These are phyloP conservation scores for Metarhizium album DNA, from an alignment of 2,329 filamentous ascomycete genomes.

Conservation along the genomic window DNA sequence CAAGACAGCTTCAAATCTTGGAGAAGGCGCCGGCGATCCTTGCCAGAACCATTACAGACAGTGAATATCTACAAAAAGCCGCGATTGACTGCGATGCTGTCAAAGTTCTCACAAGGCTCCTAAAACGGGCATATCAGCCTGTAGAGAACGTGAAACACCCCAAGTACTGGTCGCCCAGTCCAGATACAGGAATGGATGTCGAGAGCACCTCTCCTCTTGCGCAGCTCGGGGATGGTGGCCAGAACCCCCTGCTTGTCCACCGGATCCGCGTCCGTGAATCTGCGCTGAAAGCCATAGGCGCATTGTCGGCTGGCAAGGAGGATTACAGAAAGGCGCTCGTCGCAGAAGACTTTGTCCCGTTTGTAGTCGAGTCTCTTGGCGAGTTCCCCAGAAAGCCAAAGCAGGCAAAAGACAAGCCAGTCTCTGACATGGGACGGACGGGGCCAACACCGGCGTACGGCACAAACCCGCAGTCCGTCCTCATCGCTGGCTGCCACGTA, in stretches of 20 bases:
- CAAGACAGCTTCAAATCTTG: slow-evolving; percentile 33
- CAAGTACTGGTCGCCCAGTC: slow-evolving; percentile 29
- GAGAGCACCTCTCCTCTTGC: slow-evolving; percentile 26
- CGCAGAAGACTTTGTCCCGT: slow-evolving; percentile 68
- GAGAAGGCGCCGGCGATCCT: slow-evolving; percentile 68
- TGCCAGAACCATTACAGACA: slow-evolving; percentile 68
- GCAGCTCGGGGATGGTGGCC: slow-evolving; percentile 49
- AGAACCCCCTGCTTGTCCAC: slow-evolving; percentile 51
- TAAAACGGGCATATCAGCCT: slow-evolving; percentile 41
- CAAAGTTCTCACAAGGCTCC: slow-evolving; percentile 33
- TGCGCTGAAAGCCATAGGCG: slow-evolving; percentile 68
- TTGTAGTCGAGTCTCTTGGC: slow-evolving; percentile 70
- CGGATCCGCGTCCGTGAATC: slow-evolving; percentile 67
- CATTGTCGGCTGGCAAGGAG: slow-evolving; percentile 71
- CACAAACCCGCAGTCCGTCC: slow-evolving; percentile 61
- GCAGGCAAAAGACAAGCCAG: slow-evolving; percentile 27
- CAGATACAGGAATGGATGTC: slow-evolving; percentile 23
- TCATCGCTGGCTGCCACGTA: slow-evolving; percentile 77
- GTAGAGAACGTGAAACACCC: slow-evolving; percentile 21
- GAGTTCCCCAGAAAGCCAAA: slow-evolving; percentile 43
- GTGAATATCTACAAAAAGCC: slow-evolving; percentile 67
- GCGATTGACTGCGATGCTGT: slow-evolving; percentile 56
- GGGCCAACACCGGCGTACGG: slow-evolving; percentile 44
- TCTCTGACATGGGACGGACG: slow-evolving; percentile 19
- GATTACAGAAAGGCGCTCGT: slow-evolving; percentile 74